Base-by-base conservation (phyloP, 805 yeast genomes). In the Cyberlindnera lachancei region DNA sequence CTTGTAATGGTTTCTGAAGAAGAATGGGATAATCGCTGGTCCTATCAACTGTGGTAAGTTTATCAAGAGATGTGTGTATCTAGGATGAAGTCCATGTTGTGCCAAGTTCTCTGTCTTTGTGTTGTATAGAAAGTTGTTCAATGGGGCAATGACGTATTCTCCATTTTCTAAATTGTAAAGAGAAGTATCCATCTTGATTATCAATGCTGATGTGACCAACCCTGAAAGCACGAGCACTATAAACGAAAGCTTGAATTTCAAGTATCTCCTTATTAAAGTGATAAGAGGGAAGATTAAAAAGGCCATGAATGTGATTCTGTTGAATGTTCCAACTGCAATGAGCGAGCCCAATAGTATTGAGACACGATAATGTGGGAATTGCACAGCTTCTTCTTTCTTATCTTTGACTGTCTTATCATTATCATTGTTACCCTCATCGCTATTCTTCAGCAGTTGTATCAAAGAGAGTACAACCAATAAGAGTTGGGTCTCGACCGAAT, bases 1-100 rank as follows among this genome's bases (percentile, higher is more conserved):
- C 44, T 64, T 46, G 33, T 45, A 35, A 23, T 42, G 48, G 37
- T 50, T 46, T 25, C 48, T 34, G 39, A 39, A 50, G 34, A 64
- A 13, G 68, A 57, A 29, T 73, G 54, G 17, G 70, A 59, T 30
- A 2, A 83, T 31, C 4, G 75, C 64, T 0, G 98, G 97, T 0
- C 97, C 98, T 10, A 87, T 29, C 12, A 92, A 58, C 41, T 77
- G 79, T 0, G 97, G 96, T 5, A 85, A 42, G 48, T 88, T 90
- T 6, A 83, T 58, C 17, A 85, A 43, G 0, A 84, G 5, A 49
- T 92, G 98, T 1, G 82, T 80, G 42, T 74, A 79, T 19, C 71
- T 63, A 4, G 88, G 75, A 50, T 92, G 98, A 5, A 86, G 45
- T 0, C 98, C 99, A 55, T 92, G 99, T 18, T 51, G 42, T 0